Evolutionary conservation across 2,329 filamentous ascomycete species (phyloP).

Genomic region (Uncinocarpus reesii): DNA sequence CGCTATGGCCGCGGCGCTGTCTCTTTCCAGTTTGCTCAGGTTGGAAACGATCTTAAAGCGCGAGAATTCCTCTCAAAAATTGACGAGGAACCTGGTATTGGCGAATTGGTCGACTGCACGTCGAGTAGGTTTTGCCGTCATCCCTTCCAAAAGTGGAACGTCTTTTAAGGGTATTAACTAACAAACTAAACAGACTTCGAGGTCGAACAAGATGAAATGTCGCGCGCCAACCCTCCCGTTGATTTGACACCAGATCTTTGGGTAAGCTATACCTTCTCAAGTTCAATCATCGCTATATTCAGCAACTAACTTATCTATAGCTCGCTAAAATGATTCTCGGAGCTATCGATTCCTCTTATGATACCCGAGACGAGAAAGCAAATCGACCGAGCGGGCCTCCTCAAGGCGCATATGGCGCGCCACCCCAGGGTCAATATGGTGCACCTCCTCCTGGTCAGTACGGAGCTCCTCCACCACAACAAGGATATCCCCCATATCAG

Average conservation of each 20-base stretch:
- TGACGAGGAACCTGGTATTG: slow-evolving; percentile 54
- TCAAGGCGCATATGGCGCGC: slow-evolving; percentile 7
- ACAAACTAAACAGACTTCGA: slow-evolving; percentile 47
- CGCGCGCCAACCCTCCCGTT: slow-evolving; percentile 50
- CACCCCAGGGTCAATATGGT: slow-evolving; percentile 26
- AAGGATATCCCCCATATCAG: slow-evolving; percentile 19
- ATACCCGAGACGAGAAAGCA: slow-evolving; percentile 54
- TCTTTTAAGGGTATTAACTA: slow-evolving; percentile 12
- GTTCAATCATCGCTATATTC: background rate
- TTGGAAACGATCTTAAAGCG: slow-evolving; percentile 56
- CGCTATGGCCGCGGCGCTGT: slow-evolving; percentile 50
- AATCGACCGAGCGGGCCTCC: background rate
- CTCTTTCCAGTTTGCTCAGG: slow-evolving; percentile 59
- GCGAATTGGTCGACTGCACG: slow-evolving; percentile 55
- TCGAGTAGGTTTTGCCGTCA: slow-evolving; percentile 44
- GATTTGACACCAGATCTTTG: slow-evolving; percentile 56
- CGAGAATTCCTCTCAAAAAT: slow-evolving; percentile 54
- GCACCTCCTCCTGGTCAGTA: slow-evolving; percentile 25
- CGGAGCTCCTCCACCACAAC: slow-evolving; percentile 24
- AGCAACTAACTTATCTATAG: slow-evolving; percentile 20
- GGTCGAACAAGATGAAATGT: slow-evolving; percentile 58
- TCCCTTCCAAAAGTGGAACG: background rate
- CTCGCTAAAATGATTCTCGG: slow-evolving; percentile 58
- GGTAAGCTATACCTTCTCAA: slow-evolving; percentile 29
- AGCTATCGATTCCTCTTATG: slow-evolving; percentile 55